These are phyloP conservation scores for Talaromyces ruber DNA, from an alignment of 495 filamentous ascomycete species.

Conservation along the genomic window DNA sequence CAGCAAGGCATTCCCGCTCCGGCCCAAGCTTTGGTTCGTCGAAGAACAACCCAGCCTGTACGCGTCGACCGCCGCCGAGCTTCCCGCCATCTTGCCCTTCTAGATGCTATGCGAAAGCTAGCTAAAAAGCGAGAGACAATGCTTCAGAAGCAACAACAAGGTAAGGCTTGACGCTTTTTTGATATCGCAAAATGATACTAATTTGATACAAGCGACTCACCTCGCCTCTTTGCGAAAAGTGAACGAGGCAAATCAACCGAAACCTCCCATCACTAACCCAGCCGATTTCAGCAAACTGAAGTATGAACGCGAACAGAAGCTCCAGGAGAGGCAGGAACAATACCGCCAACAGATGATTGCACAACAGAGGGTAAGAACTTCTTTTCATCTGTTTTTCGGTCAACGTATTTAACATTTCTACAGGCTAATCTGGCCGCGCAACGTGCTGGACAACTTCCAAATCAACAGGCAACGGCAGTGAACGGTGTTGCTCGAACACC, in stretches of 20 bases:
- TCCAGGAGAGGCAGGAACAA: conserved; percentile 63
- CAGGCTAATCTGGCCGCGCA: conserved; percentile 33
- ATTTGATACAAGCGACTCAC: conserved; percentile 38
- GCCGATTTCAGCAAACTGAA: conserved; percentile 84
- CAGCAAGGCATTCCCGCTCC: conserved; percentile 48
- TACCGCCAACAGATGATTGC: conserved; percentile 57
- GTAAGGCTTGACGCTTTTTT: conserved; percentile 25
- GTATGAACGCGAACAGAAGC: conserved; percentile 71
- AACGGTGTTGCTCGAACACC: conserved; percentile 30
- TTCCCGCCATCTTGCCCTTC: conserved; percentile 72
- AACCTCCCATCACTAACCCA: conserved; percentile 57
- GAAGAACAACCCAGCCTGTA: conserved; percentile 61
- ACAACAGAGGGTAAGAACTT: conserved; percentile 47
- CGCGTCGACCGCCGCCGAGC: conserved; percentile 80
- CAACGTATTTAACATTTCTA: background rate
- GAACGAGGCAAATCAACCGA: conserved; percentile 57
- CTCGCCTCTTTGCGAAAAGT: conserved; percentile 63
- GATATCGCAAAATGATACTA: conserved; percentile 10
- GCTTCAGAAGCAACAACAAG: conserved; percentile 78
- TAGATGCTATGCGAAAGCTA: conserved; percentile 91
- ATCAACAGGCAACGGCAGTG: conserved; percentile 31
- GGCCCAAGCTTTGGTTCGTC: conserved; percentile 47
- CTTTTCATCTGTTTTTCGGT: background rate
- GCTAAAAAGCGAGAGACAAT: conserved; percentile 87
- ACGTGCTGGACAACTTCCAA: conserved; percentile 33